phyloP scores from a whole-genome alignment of 2,329 filamentous ascomycete species.

The Hysterium pulicare region DNA sequence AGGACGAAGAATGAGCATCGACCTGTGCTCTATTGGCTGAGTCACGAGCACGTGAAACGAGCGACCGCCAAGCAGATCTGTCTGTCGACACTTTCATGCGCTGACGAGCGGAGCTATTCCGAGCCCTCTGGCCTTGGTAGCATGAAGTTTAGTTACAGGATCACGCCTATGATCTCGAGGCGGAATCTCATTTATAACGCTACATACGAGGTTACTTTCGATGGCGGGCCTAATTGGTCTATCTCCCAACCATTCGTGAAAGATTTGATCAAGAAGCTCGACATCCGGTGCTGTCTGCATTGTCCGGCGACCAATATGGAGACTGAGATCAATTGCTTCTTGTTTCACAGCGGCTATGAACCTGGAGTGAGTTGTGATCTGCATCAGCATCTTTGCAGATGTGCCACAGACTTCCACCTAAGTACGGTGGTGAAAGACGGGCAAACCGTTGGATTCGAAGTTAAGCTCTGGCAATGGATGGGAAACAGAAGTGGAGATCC shows the following conservation, averaged over 20 bases:
- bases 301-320: conserved; percentile 5
- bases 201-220: conserved; percentile 5
- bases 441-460: background rate
- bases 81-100: conserved; percentile 5
- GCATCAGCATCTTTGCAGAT: conserved; percentile 8
- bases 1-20: background rate
- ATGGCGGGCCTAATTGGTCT: background rate
- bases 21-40: conserved; percentile 6
- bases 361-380: conserved; percentile 4
- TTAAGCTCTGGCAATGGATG: conserved; percentile 9
- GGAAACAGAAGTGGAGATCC: conserved; percentile 4
- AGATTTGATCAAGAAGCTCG: conserved; percentile 2
- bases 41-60: conserved; percentile 2
- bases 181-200: conserved; percentile 7
- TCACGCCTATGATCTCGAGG: conserved; percentile 1
- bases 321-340: conserved; percentile 6
- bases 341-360: conserved; percentile 1
- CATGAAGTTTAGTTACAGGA: conserved; percentile 3
- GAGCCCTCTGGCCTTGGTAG: background rate
- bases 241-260: background rate
- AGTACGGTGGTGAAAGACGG: background rate
- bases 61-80: conserved; percentile 4
- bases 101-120: background rate
- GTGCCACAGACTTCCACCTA: conserved; percentile 8
- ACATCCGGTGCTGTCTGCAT: conserved; percentile 10